Base-by-base conservation (phyloP, 2,329 filamentous ascomycete species). In the Stenocarpella maydis region DNA sequence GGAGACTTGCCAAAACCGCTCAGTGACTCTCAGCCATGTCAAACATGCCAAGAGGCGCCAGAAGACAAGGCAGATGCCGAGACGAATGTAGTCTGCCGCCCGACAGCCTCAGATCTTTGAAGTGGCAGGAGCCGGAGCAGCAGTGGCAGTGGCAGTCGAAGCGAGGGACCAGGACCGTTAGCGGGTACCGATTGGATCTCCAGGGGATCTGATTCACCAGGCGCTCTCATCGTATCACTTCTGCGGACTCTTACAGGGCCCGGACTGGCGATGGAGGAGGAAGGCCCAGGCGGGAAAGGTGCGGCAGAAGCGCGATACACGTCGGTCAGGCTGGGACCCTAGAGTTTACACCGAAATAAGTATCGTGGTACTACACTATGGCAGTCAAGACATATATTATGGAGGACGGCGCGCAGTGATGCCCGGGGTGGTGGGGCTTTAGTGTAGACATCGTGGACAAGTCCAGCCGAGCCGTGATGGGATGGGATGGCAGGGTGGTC, bases 171-270 rank as follows among this genome's bases (percentile, higher is more conserved):
- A 41, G 21, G 41, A 49, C 43, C 45, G 52, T 63, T 67, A 67
- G 64, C 68, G 54, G 64, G 54, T 53, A 50, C 54, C 68, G 68
- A 69, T 69, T 69, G 64, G 53, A 54, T 60, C 61, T 37, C 54
- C 68, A 60, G 47, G 53, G 66, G 47, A 67, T 61, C 64, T 63
- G 68, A 63, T 67, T 69, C 64, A 69, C 54, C 68, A 69, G 63
- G 58, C 65, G 54, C 64, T 55, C 28, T 55, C 45, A 61, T 61
- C 47, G 50, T 69, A 65, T 69, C 67, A 69, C 60, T 61, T 58
- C 49, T 55, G 47, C 68, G 67, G 53, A 53, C 69, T 70, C 65
- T 68, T 65, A 68, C 69, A 68, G 55, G 69, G 60, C 65, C 69
- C 65, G 60, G 64, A 70, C 65, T 68, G 69, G 54, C 58, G 58